Percentiles rank a stretch among this genome's conserved stretches.
Conservation (phyloP, 2,329 filamentous ascomycete genomes). For the Calonectria ilicicola region DNA sequence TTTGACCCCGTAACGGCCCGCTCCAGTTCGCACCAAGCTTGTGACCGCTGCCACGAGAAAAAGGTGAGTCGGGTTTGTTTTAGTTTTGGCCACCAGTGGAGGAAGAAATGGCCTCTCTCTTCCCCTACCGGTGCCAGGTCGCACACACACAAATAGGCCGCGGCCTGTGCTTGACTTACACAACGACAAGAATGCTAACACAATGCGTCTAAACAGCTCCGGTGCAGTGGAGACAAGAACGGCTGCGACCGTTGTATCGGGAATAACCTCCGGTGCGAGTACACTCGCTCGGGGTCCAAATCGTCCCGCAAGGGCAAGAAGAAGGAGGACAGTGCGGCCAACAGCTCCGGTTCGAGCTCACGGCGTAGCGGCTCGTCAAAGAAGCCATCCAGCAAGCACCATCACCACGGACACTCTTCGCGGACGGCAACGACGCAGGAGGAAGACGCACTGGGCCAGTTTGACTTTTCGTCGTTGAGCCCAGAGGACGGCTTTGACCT, state of each 20-base stretch:
- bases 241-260: slow-evolving; percentile 51
- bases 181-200: slow-evolving; percentile 16
- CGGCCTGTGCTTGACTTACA: no score
- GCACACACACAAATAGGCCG: no score
- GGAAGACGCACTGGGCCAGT: slow-evolving; percentile 39
- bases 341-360: slow-evolving; percentile 32
- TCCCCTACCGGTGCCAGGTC: background rate
- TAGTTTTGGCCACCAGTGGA: background rate
- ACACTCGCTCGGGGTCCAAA: slow-evolving; percentile 49
- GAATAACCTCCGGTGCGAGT: slow-evolving; percentile 48
- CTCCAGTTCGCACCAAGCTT: slow-evolving; percentile 53
- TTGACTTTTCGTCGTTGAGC: slow-evolving; percentile 44
- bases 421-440: slow-evolving; percentile 28
- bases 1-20: slow-evolving; percentile 53
- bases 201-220: slow-evolving; percentile 41
- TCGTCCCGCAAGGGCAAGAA: slow-evolving; percentile 46
- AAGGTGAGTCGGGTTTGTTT: slow-evolving; percentile 44
- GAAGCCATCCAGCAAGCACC: slow-evolving; percentile 32
- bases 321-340: slow-evolving; percentile 32
- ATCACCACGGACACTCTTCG: slow-evolving; percentile 31
- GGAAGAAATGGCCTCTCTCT: background rate
- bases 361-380: slow-evolving; percentile 36
- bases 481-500: slow-evolving; percentile 48
- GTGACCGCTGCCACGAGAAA: slow-evolving; percentile 54
- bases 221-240: slow-evolving; percentile 52